Conservation (phyloP, 2,329 filamentous ascomycete species). For the Dactylellina leptospora region DNA sequence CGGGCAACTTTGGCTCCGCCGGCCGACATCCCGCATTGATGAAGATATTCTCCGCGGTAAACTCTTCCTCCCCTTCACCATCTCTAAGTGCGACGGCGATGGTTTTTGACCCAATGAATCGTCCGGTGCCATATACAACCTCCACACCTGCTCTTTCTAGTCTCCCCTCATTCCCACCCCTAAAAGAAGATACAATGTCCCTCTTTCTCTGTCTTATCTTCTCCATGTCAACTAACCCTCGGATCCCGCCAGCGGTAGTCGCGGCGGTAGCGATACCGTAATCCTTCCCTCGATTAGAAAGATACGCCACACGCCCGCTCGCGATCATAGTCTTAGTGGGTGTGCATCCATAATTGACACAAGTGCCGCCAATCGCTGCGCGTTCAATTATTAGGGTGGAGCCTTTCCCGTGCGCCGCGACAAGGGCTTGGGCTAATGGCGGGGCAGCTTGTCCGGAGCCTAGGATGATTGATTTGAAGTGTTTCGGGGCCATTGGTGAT, state of each 20-base stretch:
- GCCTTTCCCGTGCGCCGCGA: conserved; percentile 61
- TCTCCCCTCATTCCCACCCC: conserved; percentile 63
- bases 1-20: conserved; percentile 60
- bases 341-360: conserved; percentile 68
- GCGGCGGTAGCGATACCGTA: conserved; percentile 63
- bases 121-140: conserved; percentile 63
- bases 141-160: conserved; percentile 62
- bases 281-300: conserved; percentile 61
- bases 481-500: conserved; percentile 54
- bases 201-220: conserved; percentile 66
- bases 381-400: conserved; percentile 64
- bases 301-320: conserved; percentile 65
- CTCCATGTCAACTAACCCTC: conserved; percentile 63
- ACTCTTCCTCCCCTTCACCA: conserved; percentile 57
- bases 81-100: conserved; percentile 59
- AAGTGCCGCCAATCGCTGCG: conserved; percentile 66
- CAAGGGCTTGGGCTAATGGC: conserved; percentile 64
- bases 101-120: conserved; percentile 62
- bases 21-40: conserved; percentile 64
- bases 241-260: not conserved
- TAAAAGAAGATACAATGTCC: conserved; percentile 66
- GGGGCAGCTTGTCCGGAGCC: conserved; percentile 67
- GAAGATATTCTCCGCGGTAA: conserved; percentile 63
- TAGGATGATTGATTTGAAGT: conserved; percentile 63
- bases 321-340: conserved; percentile 69